Evolutionary conservation across 768 basidiomycete genomes (phyloP).

Genomic region (Mycena leptocephala): DNA sequence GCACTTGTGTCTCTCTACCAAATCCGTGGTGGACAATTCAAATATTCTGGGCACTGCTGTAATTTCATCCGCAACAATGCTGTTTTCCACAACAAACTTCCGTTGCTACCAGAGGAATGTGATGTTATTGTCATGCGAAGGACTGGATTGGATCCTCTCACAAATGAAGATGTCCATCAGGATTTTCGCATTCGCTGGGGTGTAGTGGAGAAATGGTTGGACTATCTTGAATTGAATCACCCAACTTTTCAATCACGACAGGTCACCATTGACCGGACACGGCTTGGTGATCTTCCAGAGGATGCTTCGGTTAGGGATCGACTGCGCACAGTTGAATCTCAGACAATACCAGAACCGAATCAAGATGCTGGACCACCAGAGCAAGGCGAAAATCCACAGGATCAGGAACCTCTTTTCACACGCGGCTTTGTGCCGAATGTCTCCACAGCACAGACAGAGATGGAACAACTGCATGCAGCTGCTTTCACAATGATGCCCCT

Average conservation of each 20-base stretch:
- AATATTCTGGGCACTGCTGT: conserved; percentile 21
- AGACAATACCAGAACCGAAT: background rate
- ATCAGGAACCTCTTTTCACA: conserved; percentile 10
- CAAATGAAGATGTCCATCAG: conserved; percentile 12
- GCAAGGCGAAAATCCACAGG: background rate
- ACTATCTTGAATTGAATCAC: background rate
- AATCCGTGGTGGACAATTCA: conserved; percentile 15
- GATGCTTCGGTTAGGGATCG: conserved; percentile 1
- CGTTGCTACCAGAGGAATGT: conserved; percentile 23
- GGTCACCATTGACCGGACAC: background rate
- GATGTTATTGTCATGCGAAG: conserved; percentile 20
- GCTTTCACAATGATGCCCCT: conserved; percentile 14
- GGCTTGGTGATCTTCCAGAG: background rate
- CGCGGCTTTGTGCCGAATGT: conserved; percentile 30
- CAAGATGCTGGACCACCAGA: background rate
- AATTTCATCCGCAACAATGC: conserved; percentile 23
- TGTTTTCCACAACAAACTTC: conserved; percentile 1
- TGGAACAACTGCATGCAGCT: conserved; percentile 33
- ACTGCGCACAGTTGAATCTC: conserved; percentile 13
- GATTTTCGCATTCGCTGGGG: background rate
- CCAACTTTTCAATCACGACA: background rate
- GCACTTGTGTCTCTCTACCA: conserved; percentile 18
- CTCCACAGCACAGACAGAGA: conserved; percentile 11
- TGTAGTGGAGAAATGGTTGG: conserved; percentile 17
- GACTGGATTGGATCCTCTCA: background rate